These are phyloP conservation scores for Acanthamoeba healyi DNA, from an alignment of 208 protist genomes.

Conservation along the genomic window DNA sequence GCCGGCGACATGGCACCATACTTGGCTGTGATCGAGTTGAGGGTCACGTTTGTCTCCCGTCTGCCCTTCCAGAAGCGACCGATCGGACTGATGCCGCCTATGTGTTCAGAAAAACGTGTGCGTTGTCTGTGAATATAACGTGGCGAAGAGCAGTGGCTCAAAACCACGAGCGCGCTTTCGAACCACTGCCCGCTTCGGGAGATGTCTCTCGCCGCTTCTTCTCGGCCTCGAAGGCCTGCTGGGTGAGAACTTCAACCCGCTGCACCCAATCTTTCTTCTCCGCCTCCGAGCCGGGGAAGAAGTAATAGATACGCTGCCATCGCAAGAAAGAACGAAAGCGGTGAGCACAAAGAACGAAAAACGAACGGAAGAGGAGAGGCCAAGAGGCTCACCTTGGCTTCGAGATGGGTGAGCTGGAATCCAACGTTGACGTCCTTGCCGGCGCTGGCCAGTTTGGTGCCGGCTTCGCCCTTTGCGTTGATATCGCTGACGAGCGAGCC, in stretches of 20 bases:
- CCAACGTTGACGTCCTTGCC: constrained; percentile 7
- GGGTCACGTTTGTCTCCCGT: not conserved
- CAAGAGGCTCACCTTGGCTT: not conserved
- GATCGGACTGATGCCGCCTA: constrained; percentile 18
- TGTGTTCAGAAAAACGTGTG: too few species aligned
- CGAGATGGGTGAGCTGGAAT: constrained; percentile 9
- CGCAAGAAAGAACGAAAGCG: not conserved
- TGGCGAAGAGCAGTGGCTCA: not conserved
- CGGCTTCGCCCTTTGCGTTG: constrained; percentile 4
- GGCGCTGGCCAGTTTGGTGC: not conserved
- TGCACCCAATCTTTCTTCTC: constrained; percentile 55
- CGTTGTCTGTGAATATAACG: too few species aligned
- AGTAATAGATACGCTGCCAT: constrained; percentile 13
- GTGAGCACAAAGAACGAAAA: not conserved
- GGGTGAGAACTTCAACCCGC: not conserved
- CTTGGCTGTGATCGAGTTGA: constrained; percentile 50
- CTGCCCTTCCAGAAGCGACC: constrained; percentile 30
- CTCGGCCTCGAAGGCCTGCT: constrained; percentile 35
- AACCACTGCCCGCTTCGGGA: not conserved
- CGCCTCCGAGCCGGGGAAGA: not conserved
- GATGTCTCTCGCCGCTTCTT: constrained; percentile 31
- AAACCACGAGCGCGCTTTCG: not conserved
- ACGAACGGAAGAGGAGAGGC: too few species aligned
- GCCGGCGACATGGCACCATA: constrained; percentile 10
- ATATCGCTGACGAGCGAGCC: constrained; percentile 26